Evolutionary conservation across 768 basidiomycete species (phyloP).

Genomic region (Tephrocybe sp.): DNA sequence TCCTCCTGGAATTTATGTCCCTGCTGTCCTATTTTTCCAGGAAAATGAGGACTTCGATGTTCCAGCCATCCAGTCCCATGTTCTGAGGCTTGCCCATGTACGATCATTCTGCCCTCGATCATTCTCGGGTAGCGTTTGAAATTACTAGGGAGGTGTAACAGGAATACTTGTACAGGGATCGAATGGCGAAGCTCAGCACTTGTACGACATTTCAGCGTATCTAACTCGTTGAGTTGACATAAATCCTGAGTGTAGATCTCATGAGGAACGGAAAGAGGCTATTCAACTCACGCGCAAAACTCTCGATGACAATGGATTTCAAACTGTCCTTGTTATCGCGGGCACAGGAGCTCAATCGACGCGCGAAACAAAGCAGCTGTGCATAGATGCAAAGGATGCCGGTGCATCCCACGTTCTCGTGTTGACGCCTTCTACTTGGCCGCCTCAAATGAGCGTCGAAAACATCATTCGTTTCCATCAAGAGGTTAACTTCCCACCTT

Average conservation of each 20-base stretch:
- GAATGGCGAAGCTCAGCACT: slow-evolving; percentile 76
- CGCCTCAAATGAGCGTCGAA: slow-evolving; percentile 59
- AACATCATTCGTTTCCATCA: slow-evolving; percentile 67
- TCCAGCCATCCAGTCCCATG: slow-evolving; percentile 63
- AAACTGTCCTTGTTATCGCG: slow-evolving; percentile 68
- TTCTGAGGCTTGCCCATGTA: slow-evolving; percentile 73
- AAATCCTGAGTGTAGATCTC: slow-evolving; percentile 37
- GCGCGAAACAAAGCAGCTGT: slow-evolving; percentile 69
- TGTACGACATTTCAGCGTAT: slow-evolving; percentile 29
- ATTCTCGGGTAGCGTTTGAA: slow-evolving; percentile 45
- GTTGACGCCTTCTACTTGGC: slow-evolving; percentile 73
- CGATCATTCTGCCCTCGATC: slow-evolving; percentile 19
- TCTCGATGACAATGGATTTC: slow-evolving; percentile 70
- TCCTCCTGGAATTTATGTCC: slow-evolving; percentile 73
- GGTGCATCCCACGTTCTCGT: slow-evolving; percentile 84
- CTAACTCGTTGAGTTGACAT: neutral
- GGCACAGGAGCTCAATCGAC: slow-evolving; percentile 85
- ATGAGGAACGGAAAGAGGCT: slow-evolving; percentile 64
- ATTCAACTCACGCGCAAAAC: slow-evolving; percentile 69
- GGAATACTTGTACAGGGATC: slow-evolving; percentile 75
- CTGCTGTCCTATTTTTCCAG: slow-evolving; percentile 74
- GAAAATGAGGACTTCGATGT: slow-evolving; percentile 71
- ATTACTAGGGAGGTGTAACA: slow-evolving; percentile 62
- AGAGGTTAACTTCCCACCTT: slow-evolving; percentile 37
- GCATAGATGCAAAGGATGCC: slow-evolving; percentile 72